These are phyloP conservation scores for Trichomonas vaginalis DNA, from an alignment of 208 protist species.

Conservation along the genomic window DNA sequence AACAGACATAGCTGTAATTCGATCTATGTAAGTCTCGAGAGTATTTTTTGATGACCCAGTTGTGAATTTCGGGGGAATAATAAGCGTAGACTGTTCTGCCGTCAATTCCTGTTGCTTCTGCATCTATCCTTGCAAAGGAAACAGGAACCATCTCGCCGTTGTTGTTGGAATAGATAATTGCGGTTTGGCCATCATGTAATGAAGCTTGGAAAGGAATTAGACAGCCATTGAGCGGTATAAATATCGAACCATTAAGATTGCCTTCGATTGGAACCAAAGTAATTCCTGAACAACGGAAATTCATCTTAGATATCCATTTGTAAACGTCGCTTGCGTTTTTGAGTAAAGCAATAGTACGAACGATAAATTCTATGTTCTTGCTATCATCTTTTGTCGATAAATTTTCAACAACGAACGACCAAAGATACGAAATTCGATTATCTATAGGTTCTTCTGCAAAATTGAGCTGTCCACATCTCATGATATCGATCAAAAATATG, in stretches of 20 bases:
- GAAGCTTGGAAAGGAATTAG: neutral
- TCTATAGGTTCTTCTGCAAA: neutral
- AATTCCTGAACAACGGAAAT: neutral
- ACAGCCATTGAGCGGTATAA: neutral
- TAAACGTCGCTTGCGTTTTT: neutral
- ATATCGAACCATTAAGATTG: neutral
- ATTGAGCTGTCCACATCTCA: neutral
- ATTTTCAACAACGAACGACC: neutral
- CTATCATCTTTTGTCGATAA: neutral
- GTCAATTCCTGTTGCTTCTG: neutral
- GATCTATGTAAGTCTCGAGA: neutral
- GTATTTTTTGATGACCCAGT: neutral
- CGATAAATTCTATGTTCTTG: neutral
- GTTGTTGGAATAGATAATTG: neutral
- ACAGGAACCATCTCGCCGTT: neutral
- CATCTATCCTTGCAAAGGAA: neutral
- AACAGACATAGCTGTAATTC: neutral
- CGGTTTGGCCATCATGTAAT: neutral
- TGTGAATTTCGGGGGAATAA: neutral
- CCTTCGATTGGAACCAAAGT: neutral
- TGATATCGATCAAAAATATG: neutral
- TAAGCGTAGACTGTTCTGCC: neutral
- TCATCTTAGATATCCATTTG: neutral
- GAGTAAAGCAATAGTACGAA: neutral
- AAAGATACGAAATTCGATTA: neutral